Conservation (phyloP, 2,329 filamentous ascomycete genomes). For the Diaporthe sp. region DNA sequence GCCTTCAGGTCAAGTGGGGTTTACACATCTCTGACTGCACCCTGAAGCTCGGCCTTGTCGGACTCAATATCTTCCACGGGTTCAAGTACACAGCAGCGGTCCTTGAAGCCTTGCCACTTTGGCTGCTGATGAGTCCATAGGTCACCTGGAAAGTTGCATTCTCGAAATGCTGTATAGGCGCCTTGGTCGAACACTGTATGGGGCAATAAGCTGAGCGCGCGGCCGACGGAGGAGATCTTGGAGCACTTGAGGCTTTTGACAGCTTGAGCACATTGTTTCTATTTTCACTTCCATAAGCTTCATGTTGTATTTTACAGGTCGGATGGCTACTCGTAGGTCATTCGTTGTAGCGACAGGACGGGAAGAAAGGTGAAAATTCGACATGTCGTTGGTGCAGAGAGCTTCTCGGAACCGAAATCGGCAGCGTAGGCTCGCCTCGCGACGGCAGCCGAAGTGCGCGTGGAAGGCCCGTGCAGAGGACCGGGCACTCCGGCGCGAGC, state of each 20-base stretch:
- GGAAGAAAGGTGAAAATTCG: not conserved
- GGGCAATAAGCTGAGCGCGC: not conserved
- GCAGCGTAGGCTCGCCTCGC: constrained; percentile 9
- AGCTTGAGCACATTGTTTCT: too few relatives aligned
- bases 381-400: not conserved
- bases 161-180: not conserved
- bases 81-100: too few relatives aligned
- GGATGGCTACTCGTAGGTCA: too few relatives aligned
- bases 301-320: too few relatives aligned
- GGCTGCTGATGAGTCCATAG: not conserved
- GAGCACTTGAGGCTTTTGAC: not conserved
- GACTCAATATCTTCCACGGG: too few relatives aligned
- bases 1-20: too few relatives aligned
- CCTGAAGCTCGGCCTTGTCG: too few relatives aligned
- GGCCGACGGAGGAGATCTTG: not conserved
- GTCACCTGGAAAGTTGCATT: not conserved
- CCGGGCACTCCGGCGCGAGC: not conserved
- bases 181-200: not conserved
- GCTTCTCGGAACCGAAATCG: constrained; percentile 4
- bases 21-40: too few relatives aligned
- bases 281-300: too few relatives aligned
- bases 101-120: fast-evolving
- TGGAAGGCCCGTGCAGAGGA: not conserved
- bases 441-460: constrained; percentile 2
- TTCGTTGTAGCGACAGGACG: too few relatives aligned